These are phyloP conservation scores for Furcasterigmium sp. DNA, from an alignment of 2,329 filamentous ascomycete genomes.

Conservation along the genomic window DNA sequence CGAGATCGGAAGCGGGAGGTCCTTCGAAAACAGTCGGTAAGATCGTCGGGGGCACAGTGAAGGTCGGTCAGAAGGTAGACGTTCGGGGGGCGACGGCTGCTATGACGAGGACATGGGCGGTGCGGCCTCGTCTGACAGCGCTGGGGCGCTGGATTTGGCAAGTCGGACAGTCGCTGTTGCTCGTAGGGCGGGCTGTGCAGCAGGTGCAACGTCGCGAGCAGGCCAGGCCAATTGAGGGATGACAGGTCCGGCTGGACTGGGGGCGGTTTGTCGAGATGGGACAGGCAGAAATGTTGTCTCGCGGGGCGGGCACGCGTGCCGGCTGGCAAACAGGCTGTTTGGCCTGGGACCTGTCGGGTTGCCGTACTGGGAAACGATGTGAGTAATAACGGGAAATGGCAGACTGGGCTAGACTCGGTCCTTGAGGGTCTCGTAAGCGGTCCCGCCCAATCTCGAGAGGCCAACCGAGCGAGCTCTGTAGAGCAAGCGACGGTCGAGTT, in stretches of 20 bases:
- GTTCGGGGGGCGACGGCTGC: no score
- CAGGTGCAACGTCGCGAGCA: background rate
- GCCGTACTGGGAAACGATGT: background rate
- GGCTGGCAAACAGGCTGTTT: no score
- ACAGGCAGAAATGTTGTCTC: background rate
- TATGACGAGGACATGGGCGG: slow-evolving; percentile 29
- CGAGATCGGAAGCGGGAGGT: background rate
- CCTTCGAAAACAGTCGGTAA: no score
- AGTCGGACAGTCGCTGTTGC: background rate
- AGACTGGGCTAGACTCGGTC: background rate
- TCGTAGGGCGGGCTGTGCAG: background rate
- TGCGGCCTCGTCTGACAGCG: slow-evolving; percentile 1
- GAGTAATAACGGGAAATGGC: background rate
- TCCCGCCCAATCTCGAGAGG: background rate
- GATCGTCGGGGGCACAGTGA: no score
- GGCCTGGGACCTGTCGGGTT: background rate
- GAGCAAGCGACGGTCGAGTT: background rate
- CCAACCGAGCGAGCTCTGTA: background rate
- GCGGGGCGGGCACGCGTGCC: background rate
- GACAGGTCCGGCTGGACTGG: background rate
- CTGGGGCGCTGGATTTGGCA: no score
- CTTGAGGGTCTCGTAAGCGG: background rate
- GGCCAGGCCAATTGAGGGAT: background rate
- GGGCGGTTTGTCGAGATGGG: background rate
- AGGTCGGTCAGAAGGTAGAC: no score